Conservation (phyloP, 1,284 basidiomycete genomes). For the Tranzscheliella williamsii region DNA sequence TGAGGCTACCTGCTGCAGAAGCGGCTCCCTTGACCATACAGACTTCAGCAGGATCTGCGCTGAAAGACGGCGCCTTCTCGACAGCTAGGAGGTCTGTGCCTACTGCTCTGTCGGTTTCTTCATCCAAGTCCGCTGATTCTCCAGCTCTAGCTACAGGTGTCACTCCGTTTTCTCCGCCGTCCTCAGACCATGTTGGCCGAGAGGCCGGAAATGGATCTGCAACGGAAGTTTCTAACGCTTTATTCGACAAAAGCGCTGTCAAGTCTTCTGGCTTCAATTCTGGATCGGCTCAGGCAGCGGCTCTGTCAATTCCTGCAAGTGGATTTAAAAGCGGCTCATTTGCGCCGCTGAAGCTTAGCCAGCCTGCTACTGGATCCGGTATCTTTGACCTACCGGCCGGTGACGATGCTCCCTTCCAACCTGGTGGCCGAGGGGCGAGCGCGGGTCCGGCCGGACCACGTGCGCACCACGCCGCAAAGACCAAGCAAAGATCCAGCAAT, state of each 20-base stretch:
- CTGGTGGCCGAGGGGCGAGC: constrained; percentile 24
- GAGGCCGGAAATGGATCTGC: too few species aligned
- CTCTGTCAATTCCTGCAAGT: not conserved
- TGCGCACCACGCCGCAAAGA: constrained; percentile 7
- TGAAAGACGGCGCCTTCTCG: constrained; percentile 1
- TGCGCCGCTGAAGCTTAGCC: constrained; percentile 14
- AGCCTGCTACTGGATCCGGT: constrained; percentile 7
- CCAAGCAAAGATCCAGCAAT: constrained; percentile 7
- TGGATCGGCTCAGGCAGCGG: not conserved
- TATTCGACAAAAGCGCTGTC: too few species aligned
- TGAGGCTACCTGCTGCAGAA: too few species aligned
- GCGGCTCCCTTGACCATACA: too few species aligned
- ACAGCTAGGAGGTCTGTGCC: not conserved
- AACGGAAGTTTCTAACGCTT: too few species aligned
- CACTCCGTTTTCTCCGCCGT: too few species aligned
- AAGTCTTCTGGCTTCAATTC: not conserved
- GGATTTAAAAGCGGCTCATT: not conserved
- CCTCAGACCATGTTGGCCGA: too few species aligned
- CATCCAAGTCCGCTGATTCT: too few species aligned
- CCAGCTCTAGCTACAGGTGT: too few species aligned
- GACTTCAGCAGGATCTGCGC: too few species aligned
- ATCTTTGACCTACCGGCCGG: constrained; percentile 29
- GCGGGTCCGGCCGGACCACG: constrained; percentile 18
- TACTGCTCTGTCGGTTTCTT: not conserved
- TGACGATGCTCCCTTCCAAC: constrained; percentile 26